Evolutionary conservation across 1,139 yeast species (phyloP).

Genomic region (Saccharomycopsis crataegensis): DNA sequence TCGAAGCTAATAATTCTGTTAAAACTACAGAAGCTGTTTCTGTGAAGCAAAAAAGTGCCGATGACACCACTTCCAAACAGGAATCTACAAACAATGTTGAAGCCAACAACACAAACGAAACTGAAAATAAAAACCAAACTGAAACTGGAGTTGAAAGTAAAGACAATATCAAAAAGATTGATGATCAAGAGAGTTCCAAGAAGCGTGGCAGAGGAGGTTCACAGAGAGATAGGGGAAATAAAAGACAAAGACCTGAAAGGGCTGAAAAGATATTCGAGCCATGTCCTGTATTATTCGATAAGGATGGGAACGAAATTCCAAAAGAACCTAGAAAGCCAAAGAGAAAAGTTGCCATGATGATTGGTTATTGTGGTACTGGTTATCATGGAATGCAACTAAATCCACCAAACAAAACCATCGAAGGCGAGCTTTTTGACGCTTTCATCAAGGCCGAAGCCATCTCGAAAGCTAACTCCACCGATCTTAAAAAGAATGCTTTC

Average conservation of each 20-base stretch:
- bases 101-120: neutral
- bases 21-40: no score
- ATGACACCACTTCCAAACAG: no score
- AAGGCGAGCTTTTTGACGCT: conserved; percentile 81
- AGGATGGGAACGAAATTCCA: conserved; percentile 51
- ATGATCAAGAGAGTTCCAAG: neutral
- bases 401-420: conserved; percentile 88
- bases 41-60: no score
- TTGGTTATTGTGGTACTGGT: conserved; percentile 98
- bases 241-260: neutral
- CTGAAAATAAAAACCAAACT: neutral
- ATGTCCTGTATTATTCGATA: conserved; percentile 32
- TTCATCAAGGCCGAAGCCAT: conserved; percentile 86
- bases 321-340: conserved; percentile 33
- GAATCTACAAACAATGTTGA: neutral
- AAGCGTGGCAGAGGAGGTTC: neutral
- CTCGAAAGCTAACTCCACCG: conserved; percentile 81
- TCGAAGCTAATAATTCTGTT: no score
- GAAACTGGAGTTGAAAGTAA: neutral
- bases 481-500: conserved; percentile 82
- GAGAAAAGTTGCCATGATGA: conserved; percentile 77
- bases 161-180: neutral
- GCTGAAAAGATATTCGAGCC: conserved; percentile 8
- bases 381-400: conserved; percentile 97
- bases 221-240: neutral